Base-by-base conservation (phyloP, 768 basidiomycete species). In the Rhizopogon sp. region DNA sequence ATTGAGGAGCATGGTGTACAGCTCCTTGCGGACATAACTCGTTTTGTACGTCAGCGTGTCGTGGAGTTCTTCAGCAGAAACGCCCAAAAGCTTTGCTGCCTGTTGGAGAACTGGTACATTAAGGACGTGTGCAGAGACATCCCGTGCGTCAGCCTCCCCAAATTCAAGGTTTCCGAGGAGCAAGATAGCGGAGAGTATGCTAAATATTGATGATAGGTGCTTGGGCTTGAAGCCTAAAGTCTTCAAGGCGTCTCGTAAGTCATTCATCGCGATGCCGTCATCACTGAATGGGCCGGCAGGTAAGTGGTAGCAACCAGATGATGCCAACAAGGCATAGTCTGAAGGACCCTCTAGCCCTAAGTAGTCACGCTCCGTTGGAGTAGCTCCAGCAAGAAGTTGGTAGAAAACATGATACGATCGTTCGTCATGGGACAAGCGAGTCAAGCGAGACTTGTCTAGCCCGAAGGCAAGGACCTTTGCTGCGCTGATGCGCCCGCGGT, bases 401-500 rank as follows among this genome's bases (percentile, higher is more conserved):
- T 85, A 85, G 67, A 85, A 85, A 39, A 85, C 74, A 60, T 85
- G 84, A 65, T 78, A 85, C 22, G 79, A 76, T n/a, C 83, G 75
- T 59, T 85, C 83, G 52, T 85, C 84, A 35, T 81, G 78, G 1
- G 76, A 66, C 49, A 85, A 73, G 5, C 74, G 74, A 35, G 72
- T 72, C 31, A 84, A 69, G 16, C 82, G 74, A 22, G 80, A 81
- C 70, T 85, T 85, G 73, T 85, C 84, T 42, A 85, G 75, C 25
- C 79, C 84, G 59, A 78, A 85, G 13, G 82, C 76, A 44, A 85
- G 73, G 16, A 80, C 74, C 59, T 84, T 82, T 6, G 80, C 82
- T 37, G 81, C 77, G 42, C 73, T 68, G 53, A 85, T 78, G 44
- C 81, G 78, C 37, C 83, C 80, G 33, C 74, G 74, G 55, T 75